phyloP scores from a whole-genome alignment of 805 yeast species.

The Cyberlindnera americana region DNA sequence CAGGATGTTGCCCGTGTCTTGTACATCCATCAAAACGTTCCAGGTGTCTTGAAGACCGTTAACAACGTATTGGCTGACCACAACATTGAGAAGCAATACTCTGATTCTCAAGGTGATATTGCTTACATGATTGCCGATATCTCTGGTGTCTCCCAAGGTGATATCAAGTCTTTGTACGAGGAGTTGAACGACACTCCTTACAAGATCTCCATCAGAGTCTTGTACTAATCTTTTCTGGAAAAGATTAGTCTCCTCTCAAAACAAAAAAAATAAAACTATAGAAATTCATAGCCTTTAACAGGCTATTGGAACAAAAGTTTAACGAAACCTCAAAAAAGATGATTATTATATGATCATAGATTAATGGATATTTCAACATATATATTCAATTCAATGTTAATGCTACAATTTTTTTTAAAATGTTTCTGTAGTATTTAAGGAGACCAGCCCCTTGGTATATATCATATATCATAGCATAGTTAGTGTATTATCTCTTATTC shows the following conservation, averaged over 20 bases:
- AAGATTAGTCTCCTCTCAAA: background rate
- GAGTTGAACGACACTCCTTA: constrained; percentile 85
- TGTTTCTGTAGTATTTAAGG: no score
- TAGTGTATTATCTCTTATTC: constrained; percentile 7
- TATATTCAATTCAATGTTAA: constrained; percentile 14
- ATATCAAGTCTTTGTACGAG: constrained; percentile 79
- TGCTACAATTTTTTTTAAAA: background rate
- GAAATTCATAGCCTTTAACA: constrained; percentile 14
- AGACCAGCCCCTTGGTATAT: no score
- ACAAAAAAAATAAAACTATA: background rate
- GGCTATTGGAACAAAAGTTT: constrained; percentile 4
- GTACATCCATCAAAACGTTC: constrained; percentile 96
- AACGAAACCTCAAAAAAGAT: constrained; percentile 4
- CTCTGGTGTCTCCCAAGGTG: constrained; percentile 74
- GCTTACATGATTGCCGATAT: constrained; percentile 99
- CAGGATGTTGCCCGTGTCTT: constrained; percentile 87
- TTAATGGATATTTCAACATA: constrained; percentile 21
- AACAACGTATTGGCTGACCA: constrained; percentile 92
- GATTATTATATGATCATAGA: constrained; percentile 12
- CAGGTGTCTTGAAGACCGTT: constrained; percentile 97
- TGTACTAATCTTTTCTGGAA: constrained; percentile 48
- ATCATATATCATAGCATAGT: no score
- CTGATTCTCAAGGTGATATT: constrained; percentile 94
- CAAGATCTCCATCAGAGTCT: constrained; percentile 85
- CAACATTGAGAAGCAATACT: constrained; percentile 96